A percentile compares a stretch with the other conserved stretches of the same genome.
These are phyloP conservation scores for Claviceps quebecensis DNA, from an alignment of 2,329 filamentous ascomycete genomes.

Conservation along the genomic window DNA sequence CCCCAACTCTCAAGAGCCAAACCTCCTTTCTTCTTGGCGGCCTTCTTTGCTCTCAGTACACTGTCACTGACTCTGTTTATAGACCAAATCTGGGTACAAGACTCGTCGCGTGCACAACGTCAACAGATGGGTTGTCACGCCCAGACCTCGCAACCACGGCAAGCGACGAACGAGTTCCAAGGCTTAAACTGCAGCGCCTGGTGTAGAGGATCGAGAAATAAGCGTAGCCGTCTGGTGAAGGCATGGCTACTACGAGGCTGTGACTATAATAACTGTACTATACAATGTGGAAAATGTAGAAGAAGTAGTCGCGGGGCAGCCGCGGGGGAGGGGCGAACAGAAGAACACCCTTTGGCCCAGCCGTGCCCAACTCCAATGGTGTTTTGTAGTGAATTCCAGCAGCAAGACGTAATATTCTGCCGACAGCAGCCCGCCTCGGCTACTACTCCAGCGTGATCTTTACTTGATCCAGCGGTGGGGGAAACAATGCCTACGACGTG, in stretches of 20 bases:
- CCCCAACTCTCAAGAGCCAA: background rate
- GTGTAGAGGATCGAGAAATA: background rate
- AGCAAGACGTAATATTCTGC: too few species aligned
- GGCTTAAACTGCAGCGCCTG: conserved; percentile 8
- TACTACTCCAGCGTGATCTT: too few species aligned
- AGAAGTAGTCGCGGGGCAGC: background rate
- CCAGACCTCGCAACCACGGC: conserved; percentile 78
- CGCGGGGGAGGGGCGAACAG: background rate
- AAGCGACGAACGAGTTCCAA: conserved; percentile 56
- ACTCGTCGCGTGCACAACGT: conserved; percentile 76
- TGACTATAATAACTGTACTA: conserved; percentile 3
- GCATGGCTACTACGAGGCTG: conserved; percentile 1
- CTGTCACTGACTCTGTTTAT: conserved; percentile 1
- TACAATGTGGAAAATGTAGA: background rate
- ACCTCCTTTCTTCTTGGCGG: background rate
- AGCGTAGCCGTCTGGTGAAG: background rate
- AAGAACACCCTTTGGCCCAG: background rate
- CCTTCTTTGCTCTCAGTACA: background rate
- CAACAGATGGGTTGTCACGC: conserved; percentile 81
- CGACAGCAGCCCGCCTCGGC: too few species aligned
- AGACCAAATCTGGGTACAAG: conserved; percentile 82
- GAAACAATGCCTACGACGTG: too few species aligned
- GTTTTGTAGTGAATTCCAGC: too few species aligned
- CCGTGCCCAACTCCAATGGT: background rate
- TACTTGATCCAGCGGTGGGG: too few species aligned